Base-by-base conservation (phyloP, 1,284 basidiomycete species). In the Rhodofomes roseus region DNA sequence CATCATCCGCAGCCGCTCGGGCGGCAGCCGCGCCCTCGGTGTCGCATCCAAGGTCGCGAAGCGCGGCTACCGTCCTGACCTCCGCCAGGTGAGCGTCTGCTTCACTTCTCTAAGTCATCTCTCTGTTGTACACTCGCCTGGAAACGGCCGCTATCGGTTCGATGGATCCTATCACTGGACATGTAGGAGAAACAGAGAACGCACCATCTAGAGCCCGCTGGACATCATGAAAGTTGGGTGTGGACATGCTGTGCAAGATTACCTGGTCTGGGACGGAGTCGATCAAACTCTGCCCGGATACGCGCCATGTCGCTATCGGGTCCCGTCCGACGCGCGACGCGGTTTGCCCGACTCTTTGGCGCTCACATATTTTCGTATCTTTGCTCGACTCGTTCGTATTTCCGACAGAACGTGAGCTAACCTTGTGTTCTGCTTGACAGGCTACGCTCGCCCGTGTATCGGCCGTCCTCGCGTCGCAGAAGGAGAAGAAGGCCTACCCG, bases 231-330 rank as follows among this genome's bases (percentile, higher is more conserved):
- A 86, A 81, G 88, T 77, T 82, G 87, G 89, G 90, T 82, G 89
- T 90, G 87, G 90, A 91, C 86, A 89, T 77, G 88, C 85, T 82
- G 71, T 92, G 89, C 89, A 84, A 92, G 73, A 92, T 64, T 79
- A 62, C 71, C 71, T 73, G 68, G 67, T 71, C 74, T 71, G 71
- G 68, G 63, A 69, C 70, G 76, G 70, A 61, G 76, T 68, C 80
- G 85, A 88, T 87, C 85, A 87, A 87, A 81, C 79, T 77, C 74
- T 74, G 68, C 31, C 70, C 72, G 76, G 77, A 77, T 71, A 81
- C 77, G 79, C 80, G 76, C 81, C 84, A 82, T 84, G 81, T 85
- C 85, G 83, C 85, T 88, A 87, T 87, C 87, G 84, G 83, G 73
- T 75, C 72, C 79, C 84, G 84, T 86, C 80, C 79, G 80, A 68